phyloP scores from a whole-genome alignment of 2,329 filamentous ascomycete species.

The Aspergillus sp. region DNA sequence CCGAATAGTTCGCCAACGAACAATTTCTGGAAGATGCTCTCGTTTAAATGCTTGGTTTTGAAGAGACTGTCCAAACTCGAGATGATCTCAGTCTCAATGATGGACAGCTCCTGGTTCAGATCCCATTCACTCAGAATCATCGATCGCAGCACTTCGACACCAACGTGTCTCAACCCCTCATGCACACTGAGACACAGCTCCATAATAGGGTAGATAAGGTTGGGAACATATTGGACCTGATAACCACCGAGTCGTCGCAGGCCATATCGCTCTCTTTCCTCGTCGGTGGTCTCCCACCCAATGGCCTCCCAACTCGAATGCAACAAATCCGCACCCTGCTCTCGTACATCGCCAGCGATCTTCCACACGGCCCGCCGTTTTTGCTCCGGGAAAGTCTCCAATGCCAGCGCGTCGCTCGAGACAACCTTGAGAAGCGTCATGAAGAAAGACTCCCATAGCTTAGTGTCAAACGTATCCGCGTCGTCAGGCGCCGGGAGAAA shows the following conservation, averaged over 20 bases:
- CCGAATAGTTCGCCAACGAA: conserved; percentile 81
- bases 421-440: conserved; percentile 81
- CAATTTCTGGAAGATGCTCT: conserved; percentile 83
- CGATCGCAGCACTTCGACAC: conserved; percentile 85
- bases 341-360: conserved; percentile 91
- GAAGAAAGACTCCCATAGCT: conserved; percentile 91
- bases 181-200: conserved; percentile 93
- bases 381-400: conserved; percentile 95
- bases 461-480: conserved; percentile 83
- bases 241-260: conserved; percentile 85
- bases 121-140: conserved; percentile 99
- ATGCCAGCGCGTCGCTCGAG: conserved; percentile 74
- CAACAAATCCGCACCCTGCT: conserved; percentile 79
- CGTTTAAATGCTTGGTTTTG: conserved; percentile 78
- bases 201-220: conserved; percentile 81
- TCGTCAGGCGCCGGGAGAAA: conserved; percentile 86
- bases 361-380: conserved; percentile 97
- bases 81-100: conserved; percentile 94
- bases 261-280: conserved; percentile 70
- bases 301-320: conserved; percentile 87
- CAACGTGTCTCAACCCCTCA: conserved; percentile 78
- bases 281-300: conserved; percentile 81
- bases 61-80: conserved; percentile 85
- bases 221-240: conserved; percentile 95
- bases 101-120: conserved; percentile 79